Base-by-base conservation (phyloP, 1,284 basidiomycete genomes). In the Rhodotorula sp. region DNA sequence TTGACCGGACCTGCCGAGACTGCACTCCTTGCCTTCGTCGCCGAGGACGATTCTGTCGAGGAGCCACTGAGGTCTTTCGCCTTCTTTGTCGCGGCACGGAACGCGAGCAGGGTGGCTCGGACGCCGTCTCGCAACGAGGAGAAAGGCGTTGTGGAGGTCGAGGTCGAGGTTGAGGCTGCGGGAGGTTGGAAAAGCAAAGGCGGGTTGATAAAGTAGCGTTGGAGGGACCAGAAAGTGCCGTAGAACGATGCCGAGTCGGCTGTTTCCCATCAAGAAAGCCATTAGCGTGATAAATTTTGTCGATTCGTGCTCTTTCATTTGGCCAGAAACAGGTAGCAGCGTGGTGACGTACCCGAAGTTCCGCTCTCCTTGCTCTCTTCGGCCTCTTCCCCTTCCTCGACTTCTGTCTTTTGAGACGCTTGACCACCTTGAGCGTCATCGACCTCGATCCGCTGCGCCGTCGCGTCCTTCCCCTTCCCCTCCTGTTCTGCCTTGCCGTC, bases 171-270 rank as follows among this genome's bases (percentile, higher is more conserved):
- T 3, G 58, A 47, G 58, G 45, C 34, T 34, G 69, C 28, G 23
- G 64, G 48, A 0, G 65, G 45, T 19, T 60, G 52, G 67, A 79
- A 78, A 18, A 80, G 77, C 19, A 71, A 66, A 3, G 69, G 73
- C 16, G 79, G 79, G 66, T 79, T 76, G 57, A 69, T 78, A 65
- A 80, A 79, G 61, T 67, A 64, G 48, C 67, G 60, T 77, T 93
- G 91, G 19, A 93, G 82, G 0, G 88, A 89, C 91, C 91, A 93
- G 82, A 93, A 93, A 0, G 86, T 89, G 68, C 87, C 85, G 82
- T 92, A 93, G 78, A 93, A 89, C 34, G 89, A 60, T 26, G 74
- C 38, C 26, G 66, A 54, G 52, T 68, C 63, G 76, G 69, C 28
- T 19, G 38, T 43, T 23, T 28, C 28, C 28, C 28, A 28, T 3